Evolutionary conservation across 768 basidiomycete species (phyloP), one percentile per base, ranked within the genome.

Genomic region (Russula compacta): DNA sequence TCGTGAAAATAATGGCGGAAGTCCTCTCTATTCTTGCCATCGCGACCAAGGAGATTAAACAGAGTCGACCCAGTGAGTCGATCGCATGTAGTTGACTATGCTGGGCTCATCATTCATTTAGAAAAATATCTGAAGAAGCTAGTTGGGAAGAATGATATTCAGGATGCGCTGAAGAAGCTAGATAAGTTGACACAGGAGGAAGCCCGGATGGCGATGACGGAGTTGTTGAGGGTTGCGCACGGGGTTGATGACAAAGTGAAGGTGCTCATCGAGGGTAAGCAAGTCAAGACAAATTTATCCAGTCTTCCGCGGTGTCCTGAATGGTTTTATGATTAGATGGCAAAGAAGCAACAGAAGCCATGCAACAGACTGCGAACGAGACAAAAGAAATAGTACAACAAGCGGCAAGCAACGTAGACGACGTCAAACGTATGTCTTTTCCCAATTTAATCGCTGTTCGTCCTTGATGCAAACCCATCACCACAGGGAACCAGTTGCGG

Each of bases 1-100:
- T 50, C 5, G 48, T 56, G 21, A 29, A 56, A 12, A 19, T 56
- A 15, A 29, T 56, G 38, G 38, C 33, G 11, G 59, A 59, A 15
- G 38, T 59, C 2, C 52, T 59, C 19, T 15, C 21, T 21, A 53
- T 59, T 32, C 52, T 59, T 0, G 43, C 44, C 1, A 59, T 59
- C 6, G 58, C 52, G 8, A 59, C 52, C 0, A 43, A 46, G 46
- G 52, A 55, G n/a, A 35, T 55, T 2, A 55, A 19, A 1, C 36
- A 46, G 11, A 19, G 40, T 2, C 42, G 53, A 19, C 6, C 24
- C 3, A 60, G 59, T 60, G 17, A 50, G 59, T 19, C 2, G 8
- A 19, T 56, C 36, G 12, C 1, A 0, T 14, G 17, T 21, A 29
- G 24, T 29, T 29, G 24, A 29, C 3, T 29, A 29, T 29, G 24